phyloP scores from a whole-genome alignment of 306 rosid genomes.

The Trifolium fragiferum region DNA sequence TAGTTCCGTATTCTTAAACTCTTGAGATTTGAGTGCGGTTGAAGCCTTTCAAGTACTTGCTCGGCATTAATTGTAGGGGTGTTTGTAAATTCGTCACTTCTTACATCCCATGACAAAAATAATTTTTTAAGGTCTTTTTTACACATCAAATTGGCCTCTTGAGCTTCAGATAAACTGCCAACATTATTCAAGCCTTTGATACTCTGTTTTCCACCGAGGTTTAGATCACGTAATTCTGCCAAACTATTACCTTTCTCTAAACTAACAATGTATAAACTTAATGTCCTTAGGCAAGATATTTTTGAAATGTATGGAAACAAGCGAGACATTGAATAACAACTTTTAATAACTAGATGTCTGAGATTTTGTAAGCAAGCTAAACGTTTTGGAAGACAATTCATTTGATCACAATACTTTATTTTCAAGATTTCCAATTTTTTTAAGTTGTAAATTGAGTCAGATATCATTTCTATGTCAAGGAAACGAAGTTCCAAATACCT shows the following conservation, averaged over 20 bases:
- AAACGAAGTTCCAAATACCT: slow-evolving; percentile 3
- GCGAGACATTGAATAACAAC: background rate
- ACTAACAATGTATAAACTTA: background rate
- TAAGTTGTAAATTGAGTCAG: background rate
- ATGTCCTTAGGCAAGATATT: slow-evolving; percentile 7
- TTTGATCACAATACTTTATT: background rate
- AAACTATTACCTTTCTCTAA: background rate
- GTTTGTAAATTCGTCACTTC: too few relatives aligned
- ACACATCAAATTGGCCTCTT: slow-evolving; percentile 7
- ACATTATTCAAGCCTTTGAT: background rate
- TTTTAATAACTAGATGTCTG: background rate
- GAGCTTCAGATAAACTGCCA: background rate
- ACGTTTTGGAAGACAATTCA: background rate
- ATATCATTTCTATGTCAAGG: background rate
- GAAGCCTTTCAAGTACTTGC: too few relatives aligned
- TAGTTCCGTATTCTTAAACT: too few relatives aligned
- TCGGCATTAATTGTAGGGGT: too few relatives aligned
- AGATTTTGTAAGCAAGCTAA: slow-evolving; percentile 1
- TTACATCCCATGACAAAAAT: too few relatives aligned
- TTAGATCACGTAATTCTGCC: background rate
- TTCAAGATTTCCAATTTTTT: slow-evolving; percentile 9
- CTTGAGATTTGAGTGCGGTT: too few relatives aligned
- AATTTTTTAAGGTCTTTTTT: background rate
- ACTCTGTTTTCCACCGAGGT: background rate
- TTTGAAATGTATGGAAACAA: slow-evolving; percentile 7